A percentile compares a stretch with the other conserved stretches of the same genome.
These are phyloP conservation scores for Sarcodon aspratus DNA, from an alignment of 768 basidiomycete genomes.

Conservation along the genomic window DNA sequence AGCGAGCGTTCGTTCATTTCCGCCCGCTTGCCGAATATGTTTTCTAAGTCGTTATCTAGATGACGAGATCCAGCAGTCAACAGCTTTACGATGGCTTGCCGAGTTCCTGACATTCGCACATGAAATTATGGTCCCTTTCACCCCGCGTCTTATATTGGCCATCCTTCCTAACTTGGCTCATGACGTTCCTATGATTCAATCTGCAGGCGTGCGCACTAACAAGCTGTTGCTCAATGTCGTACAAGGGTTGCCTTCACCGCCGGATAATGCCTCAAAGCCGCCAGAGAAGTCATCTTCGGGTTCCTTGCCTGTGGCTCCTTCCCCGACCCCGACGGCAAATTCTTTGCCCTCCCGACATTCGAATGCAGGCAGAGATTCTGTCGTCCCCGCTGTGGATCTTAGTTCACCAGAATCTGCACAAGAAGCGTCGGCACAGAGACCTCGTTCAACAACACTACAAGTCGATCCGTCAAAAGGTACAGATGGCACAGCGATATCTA, in stretches of 20 bases:
- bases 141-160: constrained; percentile 84
- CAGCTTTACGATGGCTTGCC: constrained; percentile 86
- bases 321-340: constrained; percentile 40
- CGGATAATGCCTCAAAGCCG: constrained; percentile 31
- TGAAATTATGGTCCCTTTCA: constrained; percentile 90
- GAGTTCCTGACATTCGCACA: constrained; percentile 82
- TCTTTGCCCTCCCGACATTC: constrained; percentile 39
- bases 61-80: constrained; percentile 90
- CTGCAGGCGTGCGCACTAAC: constrained; percentile 79
- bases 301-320: constrained; percentile 12
- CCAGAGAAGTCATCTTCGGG: constrained; percentile 13
- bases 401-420: constrained; percentile 32
- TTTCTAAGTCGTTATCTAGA: constrained; percentile 32
- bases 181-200: constrained; percentile 80
- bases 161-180: constrained; percentile 94
- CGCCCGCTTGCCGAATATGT: not conserved
- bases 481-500: not conserved
- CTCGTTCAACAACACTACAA: not conserved
- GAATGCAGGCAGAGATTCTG: constrained; percentile 21
- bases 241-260: constrained; percentile 69
- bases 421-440: constrained; percentile 13
- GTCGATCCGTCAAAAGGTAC: not conserved
- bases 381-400: constrained; percentile 28
- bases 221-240: constrained; percentile 78
- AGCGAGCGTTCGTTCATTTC: constrained; percentile 53